A percentile compares a stretch with the other conserved stretches of the same genome.
Conservation (phyloP, 2,329 filamentous ascomycete species). For the Fusarium kyushuense region DNA sequence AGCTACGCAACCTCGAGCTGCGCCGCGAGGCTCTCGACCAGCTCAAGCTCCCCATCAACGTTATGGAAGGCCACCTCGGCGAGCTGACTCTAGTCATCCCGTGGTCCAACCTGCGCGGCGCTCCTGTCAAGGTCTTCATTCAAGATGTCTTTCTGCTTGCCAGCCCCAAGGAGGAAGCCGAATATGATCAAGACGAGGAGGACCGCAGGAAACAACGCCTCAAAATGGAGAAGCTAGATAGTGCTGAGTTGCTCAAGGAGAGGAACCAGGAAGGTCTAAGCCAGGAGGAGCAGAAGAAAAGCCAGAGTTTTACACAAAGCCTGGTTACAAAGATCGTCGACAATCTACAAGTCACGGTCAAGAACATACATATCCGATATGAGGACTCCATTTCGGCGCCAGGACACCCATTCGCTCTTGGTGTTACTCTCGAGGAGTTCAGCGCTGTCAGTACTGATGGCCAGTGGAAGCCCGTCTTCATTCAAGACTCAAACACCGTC, state of each 20-base stretch:
- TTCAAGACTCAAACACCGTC: constrained; percentile 83
- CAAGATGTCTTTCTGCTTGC: constrained; percentile 97
- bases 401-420: constrained; percentile 93
- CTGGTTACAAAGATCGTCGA: constrained; percentile 96
- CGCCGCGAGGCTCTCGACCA: constrained; percentile 96
- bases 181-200: constrained; percentile 94
- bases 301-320: constrained; percentile 96
- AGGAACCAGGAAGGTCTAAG: constrained; percentile 92
- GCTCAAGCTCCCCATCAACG: constrained; percentile 94
- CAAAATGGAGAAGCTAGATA: constrained; percentile 99
- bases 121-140: constrained; percentile 93
- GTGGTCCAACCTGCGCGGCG: constrained; percentile 95
- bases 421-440: constrained; percentile 93
- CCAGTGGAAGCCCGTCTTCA: constrained; percentile 95
- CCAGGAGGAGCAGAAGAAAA: constrained; percentile 95
- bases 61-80: constrained; percentile 93
- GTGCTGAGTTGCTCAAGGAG: constrained; percentile 93
- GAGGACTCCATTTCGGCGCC: constrained; percentile 97
- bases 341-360: constrained; percentile 96
- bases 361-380: constrained; percentile 98
- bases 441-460: constrained; percentile 96
- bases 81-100: constrained; percentile 93
- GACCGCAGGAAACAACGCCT: constrained; percentile 86
- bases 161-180: constrained; percentile 93
- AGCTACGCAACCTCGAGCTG: constrained; percentile 90